Percentiles rank a stretch among this genome's conserved stretches.
Evolutionary conservation across 2,329 filamentous ascomycete species (phyloP).

Genomic region (Byssoonygena ceratinophila): DNA sequence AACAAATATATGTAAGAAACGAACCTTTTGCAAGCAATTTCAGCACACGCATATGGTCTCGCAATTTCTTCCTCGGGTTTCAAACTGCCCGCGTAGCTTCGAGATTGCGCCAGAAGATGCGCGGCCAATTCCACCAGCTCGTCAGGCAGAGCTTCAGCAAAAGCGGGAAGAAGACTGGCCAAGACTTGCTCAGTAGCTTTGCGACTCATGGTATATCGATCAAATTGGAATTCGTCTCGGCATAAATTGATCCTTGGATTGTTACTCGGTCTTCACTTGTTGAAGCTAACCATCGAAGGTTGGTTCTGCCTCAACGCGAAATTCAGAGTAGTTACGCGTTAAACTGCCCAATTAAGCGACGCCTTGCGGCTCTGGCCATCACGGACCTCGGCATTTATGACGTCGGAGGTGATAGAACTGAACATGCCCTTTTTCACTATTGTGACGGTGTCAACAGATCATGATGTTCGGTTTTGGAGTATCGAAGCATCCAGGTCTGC

Average conservation of each 20-base stretch:
- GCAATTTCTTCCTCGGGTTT: constrained; percentile 81
- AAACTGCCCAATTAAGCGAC: neutral
- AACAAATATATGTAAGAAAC: constrained; percentile 4
- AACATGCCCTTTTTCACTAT: too few species aligned
- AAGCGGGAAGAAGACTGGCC: constrained; percentile 61
- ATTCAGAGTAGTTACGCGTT: neutral
- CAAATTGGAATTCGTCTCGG: neutral
- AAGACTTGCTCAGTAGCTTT: constrained; percentile 63
- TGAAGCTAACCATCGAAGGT: too few species aligned
- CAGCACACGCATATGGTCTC: constrained; percentile 71
- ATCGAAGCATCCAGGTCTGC: neutral
- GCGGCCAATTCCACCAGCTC: constrained; percentile 61
- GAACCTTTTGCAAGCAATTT: constrained; percentile 80
- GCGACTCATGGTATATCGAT: constrained; percentile 49
- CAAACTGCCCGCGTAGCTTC: constrained; percentile 62
- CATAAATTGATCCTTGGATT: too few species aligned
- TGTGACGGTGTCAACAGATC: too few species aligned
- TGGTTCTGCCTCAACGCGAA: constrained; percentile 3
- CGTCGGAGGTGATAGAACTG: too few species aligned
- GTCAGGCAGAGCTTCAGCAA: constrained; percentile 55
- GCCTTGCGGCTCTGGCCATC: neutral
- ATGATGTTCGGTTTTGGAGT: too few species aligned
- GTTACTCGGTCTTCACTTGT: too few species aligned
- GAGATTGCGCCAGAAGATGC: constrained; percentile 69
- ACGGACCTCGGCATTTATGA: neutral